Evolutionary conservation across 208 protist genomes (phyloP).

Genomic region (Blastocrithidia nonstop): DNA sequence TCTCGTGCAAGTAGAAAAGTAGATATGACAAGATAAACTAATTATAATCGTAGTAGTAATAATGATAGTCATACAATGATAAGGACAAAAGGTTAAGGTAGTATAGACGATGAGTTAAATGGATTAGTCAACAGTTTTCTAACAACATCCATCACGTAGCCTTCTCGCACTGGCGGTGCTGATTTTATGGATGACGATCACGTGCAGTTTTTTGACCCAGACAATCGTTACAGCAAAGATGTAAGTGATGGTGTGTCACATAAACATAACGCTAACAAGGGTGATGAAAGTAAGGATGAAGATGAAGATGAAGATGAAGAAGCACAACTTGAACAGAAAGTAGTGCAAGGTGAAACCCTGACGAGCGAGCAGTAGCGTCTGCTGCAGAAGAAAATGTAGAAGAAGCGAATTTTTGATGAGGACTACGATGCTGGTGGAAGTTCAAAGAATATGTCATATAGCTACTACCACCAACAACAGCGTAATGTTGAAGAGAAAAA

Average conservation of each 20-base stretch:
- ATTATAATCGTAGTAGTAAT: no score
- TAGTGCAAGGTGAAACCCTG: constrained; percentile 22
- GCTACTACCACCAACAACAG: constrained; percentile 62
- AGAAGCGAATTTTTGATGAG: constrained; percentile 81
- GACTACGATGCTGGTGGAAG: constrained; percentile 46
- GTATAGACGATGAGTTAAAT: constrained; percentile 24
- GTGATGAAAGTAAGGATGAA: constrained; percentile 7
- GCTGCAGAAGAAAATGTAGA: constrained; percentile 80
- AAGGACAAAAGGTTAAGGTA: no score
- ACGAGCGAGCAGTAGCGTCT: constrained; percentile 66
- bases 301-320: constrained; percentile 14
- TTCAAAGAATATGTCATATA: constrained; percentile 59
- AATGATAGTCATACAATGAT: no score
- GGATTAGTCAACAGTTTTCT: constrained; percentile 34
- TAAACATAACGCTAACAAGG: no score
- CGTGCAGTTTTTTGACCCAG: constrained; percentile 34
- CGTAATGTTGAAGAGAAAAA: constrained; percentile 76
- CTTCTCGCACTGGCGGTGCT: neutral
- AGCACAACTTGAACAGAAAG: no score
- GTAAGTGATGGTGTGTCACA: constrained; percentile 4
- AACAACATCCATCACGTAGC: neutral
- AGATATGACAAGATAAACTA: no score
- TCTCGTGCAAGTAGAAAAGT: no score
- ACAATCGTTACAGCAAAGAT: constrained; percentile 2
- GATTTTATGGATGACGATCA: constrained; percentile 12